Evolutionary conservation across 176 grass and related monocot genomes (phyloP).

Genomic region (Aegilops sharonensis): DNA sequence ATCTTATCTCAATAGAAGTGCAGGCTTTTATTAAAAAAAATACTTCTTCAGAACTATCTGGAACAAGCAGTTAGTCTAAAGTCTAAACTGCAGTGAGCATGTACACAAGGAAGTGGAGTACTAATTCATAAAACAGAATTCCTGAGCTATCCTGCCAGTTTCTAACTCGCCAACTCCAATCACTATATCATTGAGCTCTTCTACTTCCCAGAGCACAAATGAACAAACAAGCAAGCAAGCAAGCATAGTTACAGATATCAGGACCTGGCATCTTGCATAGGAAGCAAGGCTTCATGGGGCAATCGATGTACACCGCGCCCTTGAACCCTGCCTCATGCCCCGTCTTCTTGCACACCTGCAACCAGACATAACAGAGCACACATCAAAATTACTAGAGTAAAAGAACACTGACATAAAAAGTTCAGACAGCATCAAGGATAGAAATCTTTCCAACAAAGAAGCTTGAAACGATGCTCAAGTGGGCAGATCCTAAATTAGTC

Average conservation of each 20-base stretch:
- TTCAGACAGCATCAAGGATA: not conserved
- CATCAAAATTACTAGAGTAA: not conserved
- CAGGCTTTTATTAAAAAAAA: not conserved
- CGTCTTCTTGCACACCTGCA: constrained; percentile 76
- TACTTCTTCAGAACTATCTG: not conserved
- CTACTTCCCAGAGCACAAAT: not conserved
- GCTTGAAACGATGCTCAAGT: not conserved
- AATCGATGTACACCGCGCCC: constrained; percentile 78
- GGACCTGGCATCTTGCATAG: constrained; percentile 96
- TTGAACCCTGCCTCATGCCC: constrained; percentile 93
- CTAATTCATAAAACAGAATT: not conserved
- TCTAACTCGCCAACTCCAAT: not conserved
- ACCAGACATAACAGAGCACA: not conserved
- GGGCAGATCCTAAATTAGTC: not conserved
- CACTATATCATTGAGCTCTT: not conserved
- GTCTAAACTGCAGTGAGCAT: not conserved
- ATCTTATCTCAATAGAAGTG: not conserved
- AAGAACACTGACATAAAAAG: not conserved
- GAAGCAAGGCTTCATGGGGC: constrained; percentile 96
- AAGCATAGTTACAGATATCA: not conserved
- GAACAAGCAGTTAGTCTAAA: not conserved
- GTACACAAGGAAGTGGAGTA: not conserved
- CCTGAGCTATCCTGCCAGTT: not conserved
- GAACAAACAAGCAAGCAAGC: not conserved
- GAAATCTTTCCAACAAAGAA: not conserved